Base-by-base conservation (phyloP, 257 asterid species). In the Przewalskia tangutica region DNA sequence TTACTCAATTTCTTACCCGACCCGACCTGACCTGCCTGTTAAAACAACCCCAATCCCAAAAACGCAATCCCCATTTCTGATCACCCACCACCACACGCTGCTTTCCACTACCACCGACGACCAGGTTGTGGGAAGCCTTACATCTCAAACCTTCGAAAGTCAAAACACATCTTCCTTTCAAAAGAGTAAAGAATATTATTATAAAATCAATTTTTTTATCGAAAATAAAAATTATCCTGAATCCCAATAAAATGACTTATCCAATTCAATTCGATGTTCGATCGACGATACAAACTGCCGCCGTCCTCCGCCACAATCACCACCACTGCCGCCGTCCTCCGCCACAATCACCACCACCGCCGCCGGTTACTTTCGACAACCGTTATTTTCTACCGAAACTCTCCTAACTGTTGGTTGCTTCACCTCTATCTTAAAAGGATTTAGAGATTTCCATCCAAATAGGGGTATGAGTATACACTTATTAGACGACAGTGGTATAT, bases 211-310 rank as follows among this genome's bases (percentile, higher is more conserved):
- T 13, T 60, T 36, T 38, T 6, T 23, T 38, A 38, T 38, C 42
- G 0, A 38, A 38, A 38, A 38, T 38, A 3, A 38, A 38, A 38
- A 38, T 38, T 77, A 54, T 77, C 42, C 42, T 6, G 6, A 3
- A 3, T 38, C 5, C 42, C 42, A 38, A 38, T 3, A 48, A 65
- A 17, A 81, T 65, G 83, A 20, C 3, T 51, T 51, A 64, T 64
- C 60, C 78, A 67, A 84, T 83, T 54, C 94, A 89, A 85, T 88
- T 93, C 58, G 91, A 89, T 84, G 63, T 89, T 67, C 89, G 89
- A 40, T 92, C 97, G 38, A 93, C 93, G 81, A 85, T 93, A 23
- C 88, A 89, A 48, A 86, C 92, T 85, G 93, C 97, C 60, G 79
- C 95, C 87, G 79, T 86, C 80, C 79, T 97, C 68, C 82, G 92